phyloP scores from a whole-genome alignment of 2,329 filamentous ascomycete species.

The Neospermospora avenae region DNA sequence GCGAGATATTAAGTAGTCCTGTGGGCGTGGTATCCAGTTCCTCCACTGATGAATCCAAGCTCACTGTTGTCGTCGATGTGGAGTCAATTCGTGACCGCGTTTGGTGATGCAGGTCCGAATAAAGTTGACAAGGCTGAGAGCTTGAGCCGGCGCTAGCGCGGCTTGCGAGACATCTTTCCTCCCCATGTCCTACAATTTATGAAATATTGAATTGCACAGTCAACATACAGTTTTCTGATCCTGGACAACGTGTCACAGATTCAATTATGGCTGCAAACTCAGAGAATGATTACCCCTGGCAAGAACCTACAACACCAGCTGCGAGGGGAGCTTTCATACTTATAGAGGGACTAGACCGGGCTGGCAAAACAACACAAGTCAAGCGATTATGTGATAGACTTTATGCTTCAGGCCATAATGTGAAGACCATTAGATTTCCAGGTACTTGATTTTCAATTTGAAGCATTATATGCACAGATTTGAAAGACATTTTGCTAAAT shows the following conservation, averaged over 20 bases:
- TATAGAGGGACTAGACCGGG: conserved; percentile 68
- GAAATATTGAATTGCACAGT: not conserved
- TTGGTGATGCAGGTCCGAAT: not conserved
- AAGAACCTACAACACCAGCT: conserved; percentile 27
- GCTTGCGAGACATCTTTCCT: not conserved
- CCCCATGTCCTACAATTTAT: not conserved
- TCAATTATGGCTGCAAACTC: conserved; percentile 16
- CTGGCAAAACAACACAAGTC: conserved; percentile 72
- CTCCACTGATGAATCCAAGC: too few species aligned
- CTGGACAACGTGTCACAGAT: not conserved
- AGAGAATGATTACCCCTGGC: conserved; percentile 21
- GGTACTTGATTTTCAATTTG: conserved; percentile 41
- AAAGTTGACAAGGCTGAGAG: conserved; percentile 12
- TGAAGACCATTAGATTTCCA: conserved; percentile 63
- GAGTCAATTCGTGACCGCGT: not conserved
- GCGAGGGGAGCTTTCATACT: conserved; percentile 62
- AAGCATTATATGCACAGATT: not conserved
- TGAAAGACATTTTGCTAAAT: not conserved
- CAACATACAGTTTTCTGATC: not conserved
- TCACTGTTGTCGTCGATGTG: not conserved
- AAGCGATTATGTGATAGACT: conserved; percentile 53
- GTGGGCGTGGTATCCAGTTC: not conserved
- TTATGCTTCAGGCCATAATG: conserved; percentile 45
- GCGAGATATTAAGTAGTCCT: not conserved
- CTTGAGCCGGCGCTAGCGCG: conserved; percentile 3